A percentile compares a stretch with the other conserved stretches of the same genome.
Conservation (phyloP, 345 rosid genomes). For the Adansonia digitata region DNA sequence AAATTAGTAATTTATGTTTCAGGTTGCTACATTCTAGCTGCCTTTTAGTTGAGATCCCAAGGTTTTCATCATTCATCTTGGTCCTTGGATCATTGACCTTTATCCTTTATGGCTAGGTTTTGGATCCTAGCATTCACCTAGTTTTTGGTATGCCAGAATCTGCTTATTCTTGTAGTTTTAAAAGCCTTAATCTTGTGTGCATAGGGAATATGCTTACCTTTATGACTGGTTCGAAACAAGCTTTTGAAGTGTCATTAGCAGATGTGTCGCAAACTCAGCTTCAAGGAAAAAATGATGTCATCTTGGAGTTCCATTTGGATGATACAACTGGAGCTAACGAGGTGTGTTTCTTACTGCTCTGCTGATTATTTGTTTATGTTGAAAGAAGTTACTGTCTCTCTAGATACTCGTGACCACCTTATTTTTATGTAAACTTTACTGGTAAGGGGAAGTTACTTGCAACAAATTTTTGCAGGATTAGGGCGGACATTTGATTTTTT, state of each 20-base stretch:
- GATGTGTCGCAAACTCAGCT: conserved; percentile 90
- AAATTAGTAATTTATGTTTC: background rate
- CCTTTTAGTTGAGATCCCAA: background rate
- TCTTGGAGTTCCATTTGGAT: conserved; percentile 94
- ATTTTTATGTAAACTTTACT: background rate
- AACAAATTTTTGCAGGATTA: background rate
- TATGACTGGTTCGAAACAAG: conserved; percentile 78
- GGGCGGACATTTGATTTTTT: background rate
- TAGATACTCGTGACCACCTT: background rate
- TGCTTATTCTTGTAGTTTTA: background rate
- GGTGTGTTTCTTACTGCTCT: conserved; percentile 33
- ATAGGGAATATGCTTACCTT: conserved; percentile 86
- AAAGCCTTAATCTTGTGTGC: conserved; percentile 10
- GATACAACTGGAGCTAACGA: conserved; percentile 97
- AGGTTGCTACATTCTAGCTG: background rate
- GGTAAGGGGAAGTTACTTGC: background rate
- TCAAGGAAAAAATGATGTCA: conserved; percentile 90
- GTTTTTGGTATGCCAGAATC: background rate
- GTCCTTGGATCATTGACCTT: background rate
- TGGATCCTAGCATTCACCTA: background rate
- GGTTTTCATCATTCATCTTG: background rate
- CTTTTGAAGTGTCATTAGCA: conserved; percentile 86
- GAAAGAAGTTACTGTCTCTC: background rate
- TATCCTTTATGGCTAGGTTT: background rate
- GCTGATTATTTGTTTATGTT: background rate